These are phyloP conservation scores for Cruciata laevipes DNA, from an alignment of 257 asterid species.

Conservation along the genomic window DNA sequence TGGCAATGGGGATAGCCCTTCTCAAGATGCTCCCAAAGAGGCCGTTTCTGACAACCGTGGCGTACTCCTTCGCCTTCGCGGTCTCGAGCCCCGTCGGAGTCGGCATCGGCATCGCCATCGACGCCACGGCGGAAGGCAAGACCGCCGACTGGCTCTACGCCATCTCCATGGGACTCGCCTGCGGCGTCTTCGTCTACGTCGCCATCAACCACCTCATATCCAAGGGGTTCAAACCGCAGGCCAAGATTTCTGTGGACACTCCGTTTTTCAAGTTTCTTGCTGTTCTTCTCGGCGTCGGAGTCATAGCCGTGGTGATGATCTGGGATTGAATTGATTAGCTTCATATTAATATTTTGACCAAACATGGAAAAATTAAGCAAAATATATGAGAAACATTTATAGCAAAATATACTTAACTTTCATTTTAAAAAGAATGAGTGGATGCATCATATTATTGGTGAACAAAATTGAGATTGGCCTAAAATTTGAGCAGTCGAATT, in stretches of 20 bases:
- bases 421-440: too few species aligned
- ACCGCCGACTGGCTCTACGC: conserved; percentile 79
- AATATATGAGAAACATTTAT: too few species aligned
- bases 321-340: conserved; percentile 78
- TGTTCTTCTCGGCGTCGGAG: conserved; percentile 66
- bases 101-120: conserved; percentile 82
- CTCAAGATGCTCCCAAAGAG: conserved; percentile 79
- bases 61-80: conserved; percentile 73
- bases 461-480: too few species aligned
- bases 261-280: conserved; percentile 67
- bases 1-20: conserved; percentile 90
- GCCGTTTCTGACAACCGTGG: conserved; percentile 55
- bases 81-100: conserved; percentile 80
- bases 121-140: conserved; percentile 62
- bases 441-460: too few species aligned
- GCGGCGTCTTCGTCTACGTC: conserved; percentile 70
- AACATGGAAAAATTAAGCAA: too few species aligned
- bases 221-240: conserved; percentile 60
- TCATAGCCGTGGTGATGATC: conserved; percentile 76
- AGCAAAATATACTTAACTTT: too few species aligned
- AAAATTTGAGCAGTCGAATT: too few species aligned
- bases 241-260: conserved; percentile 39
- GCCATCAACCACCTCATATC: conserved; percentile 74
- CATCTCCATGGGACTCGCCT: conserved; percentile 75
- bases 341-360: neutral